Conservation (phyloP, 2,329 filamentous ascomycete genomes). For the Diplodia seriata region DNA sequence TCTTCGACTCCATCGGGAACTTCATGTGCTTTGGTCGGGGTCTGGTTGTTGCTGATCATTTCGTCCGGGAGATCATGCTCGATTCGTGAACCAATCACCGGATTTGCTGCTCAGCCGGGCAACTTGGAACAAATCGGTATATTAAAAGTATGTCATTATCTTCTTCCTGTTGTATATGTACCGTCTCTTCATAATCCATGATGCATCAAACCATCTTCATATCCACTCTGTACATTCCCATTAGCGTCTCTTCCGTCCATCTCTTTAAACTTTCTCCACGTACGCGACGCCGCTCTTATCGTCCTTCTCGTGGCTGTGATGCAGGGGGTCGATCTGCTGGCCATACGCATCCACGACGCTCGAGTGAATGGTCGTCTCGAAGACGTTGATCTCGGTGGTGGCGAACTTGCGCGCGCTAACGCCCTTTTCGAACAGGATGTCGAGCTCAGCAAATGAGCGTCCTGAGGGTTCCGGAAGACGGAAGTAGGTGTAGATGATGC, state of each 20-base stretch:
- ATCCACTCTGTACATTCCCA: background rate
- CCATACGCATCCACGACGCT: slow-evolving; percentile 43
- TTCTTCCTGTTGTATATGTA: background rate
- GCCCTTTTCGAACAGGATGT: slow-evolving; percentile 79
- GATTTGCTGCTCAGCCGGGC: background rate
- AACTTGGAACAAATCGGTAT: slow-evolving; percentile 1
- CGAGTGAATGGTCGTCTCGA: slow-evolving; percentile 46
- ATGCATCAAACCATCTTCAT: background rate
- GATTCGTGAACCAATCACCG: background rate
- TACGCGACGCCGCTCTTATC: background rate
- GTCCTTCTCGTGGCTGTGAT: slow-evolving; percentile 3
- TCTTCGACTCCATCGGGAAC: background rate
- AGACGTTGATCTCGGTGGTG: slow-evolving; percentile 62
- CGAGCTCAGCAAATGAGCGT: slow-evolving; percentile 84
- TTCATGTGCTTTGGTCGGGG: background rate
- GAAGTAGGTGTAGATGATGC: slow-evolving; percentile 83
- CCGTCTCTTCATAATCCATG: slow-evolving; percentile 13
- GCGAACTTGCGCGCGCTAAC: slow-evolving; percentile 77
- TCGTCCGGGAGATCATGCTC: background rate
- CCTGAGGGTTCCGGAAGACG: slow-evolving; percentile 80
- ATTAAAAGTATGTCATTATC: slow-evolving; percentile 11
- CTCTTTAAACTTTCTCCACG: slow-evolving; percentile 11
- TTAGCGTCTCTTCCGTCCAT: background rate
- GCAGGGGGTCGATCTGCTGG: slow-evolving; percentile 23
- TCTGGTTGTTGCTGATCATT: background rate